Base-by-base conservation (phyloP, 768 basidiomycete species). In the Leccinum ochraceum region DNA sequence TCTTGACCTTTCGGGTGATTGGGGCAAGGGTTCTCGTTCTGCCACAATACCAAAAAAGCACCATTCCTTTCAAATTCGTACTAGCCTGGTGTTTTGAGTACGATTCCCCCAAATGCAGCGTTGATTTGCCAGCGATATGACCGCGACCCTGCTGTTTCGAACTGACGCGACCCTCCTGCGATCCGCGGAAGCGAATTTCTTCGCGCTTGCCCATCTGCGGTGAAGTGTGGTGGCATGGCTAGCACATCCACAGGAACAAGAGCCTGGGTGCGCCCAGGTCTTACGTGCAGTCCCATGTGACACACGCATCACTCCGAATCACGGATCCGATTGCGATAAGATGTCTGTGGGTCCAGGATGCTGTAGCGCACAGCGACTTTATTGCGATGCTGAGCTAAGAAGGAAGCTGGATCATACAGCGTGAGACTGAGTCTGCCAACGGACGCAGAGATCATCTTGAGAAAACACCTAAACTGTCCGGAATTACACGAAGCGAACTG, bases 281-380 rank as follows among this genome's bases (percentile, higher is more conserved):
- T 48, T 54, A 32, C 24, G 54, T 17, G 34, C 17, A 22, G 24
- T 34, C 50, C 51, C 37, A n/a, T 44, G 30, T 28, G 22, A 48
- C 24, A 5, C 52, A 46, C 13, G 57, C 3, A 54, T 56, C 54
- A 36, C 22, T 28, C 37, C 30, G 20, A 57, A 32, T 46, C 34
- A 65, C 61, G 56, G 59, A 65, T 68, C 66, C 53, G 37, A 10
- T 24, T 36, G 53, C 11, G 65, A 67, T 69, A 69, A 69, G 60
- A 57, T 34, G 42, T 16, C 4, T 63, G 61, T 63, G 4, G 66
- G 62, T 60, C 66, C 68, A 66, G 60, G 59, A 63, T 72, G 66
- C 70, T 66, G 69, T 66, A 17, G 57, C 58, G 26, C 53, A 46
- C 59, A 44, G 56, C 5, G 36, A 39, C 36, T 9, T 32, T 20